Conservation (phyloP, 176 grass and related monocot genomes). For the Raddia guianensis region DNA sequence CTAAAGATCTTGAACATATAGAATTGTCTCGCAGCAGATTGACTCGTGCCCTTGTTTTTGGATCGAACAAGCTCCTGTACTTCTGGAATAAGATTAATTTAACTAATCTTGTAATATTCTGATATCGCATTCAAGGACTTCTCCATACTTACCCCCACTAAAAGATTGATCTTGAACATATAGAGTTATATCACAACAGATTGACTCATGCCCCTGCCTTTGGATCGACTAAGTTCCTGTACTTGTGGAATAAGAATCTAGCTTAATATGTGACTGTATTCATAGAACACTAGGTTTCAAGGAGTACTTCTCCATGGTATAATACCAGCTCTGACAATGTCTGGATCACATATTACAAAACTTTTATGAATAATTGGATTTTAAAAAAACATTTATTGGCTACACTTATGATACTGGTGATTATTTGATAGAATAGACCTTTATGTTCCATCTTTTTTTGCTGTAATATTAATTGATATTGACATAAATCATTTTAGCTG, state of each 20-base stretch:
- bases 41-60: constrained; percentile 5
- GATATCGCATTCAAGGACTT: not conserved
- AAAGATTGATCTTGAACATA: constrained; percentile 23
- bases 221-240: constrained; percentile 17
- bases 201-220: constrained; percentile 2
- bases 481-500: not conserved
- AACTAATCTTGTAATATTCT: constrained; percentile 31
- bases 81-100: not conserved
- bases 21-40: not conserved
- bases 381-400: constrained; percentile 1
- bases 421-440: constrained; percentile 16
- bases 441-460: not conserved
- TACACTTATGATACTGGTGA: not conserved
- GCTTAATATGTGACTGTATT: not conserved
- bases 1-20: constrained; percentile 15
- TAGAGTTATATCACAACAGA: not conserved
- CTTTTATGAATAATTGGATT: not conserved
- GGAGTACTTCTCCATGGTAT: not conserved
- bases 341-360: constrained; percentile 19
- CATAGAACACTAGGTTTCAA: constrained; percentile 9
- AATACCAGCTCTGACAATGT: not conserved
- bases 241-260: constrained; percentile 11
- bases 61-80: constrained; percentile 19
- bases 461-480: not conserved
- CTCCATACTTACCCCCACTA: not conserved